phyloP scores from a whole-genome alignment of 2,329 filamentous ascomycete species.

The Chaetomium strumarium region DNA sequence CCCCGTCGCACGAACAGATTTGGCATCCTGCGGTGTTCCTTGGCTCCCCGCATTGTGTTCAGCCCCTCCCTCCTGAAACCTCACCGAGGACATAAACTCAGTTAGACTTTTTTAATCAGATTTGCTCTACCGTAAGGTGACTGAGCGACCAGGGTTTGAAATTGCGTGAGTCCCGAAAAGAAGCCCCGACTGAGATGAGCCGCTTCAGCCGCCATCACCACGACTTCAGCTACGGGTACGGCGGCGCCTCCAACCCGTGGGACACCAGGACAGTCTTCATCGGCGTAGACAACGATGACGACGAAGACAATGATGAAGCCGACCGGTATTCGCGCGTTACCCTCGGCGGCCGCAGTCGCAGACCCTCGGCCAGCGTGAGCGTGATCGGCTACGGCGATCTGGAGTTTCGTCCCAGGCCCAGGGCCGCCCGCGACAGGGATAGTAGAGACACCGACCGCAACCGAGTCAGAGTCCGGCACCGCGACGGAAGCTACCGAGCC shows the following conservation, averaged over 20 bases:
- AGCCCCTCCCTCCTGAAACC: too few species aligned
- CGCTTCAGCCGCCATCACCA: slow-evolving; percentile 8
- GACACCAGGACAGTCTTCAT: slow-evolving; percentile 5
- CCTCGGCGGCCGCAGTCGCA: neutral
- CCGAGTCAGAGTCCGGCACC: neutral
- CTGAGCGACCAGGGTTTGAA: too few species aligned
- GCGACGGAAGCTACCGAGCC: neutral
- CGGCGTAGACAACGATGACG: neutral
- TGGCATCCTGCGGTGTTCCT: too few species aligned
- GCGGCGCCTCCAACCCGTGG: neutral
- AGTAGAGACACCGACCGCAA: neutral
- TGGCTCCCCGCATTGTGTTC: too few species aligned
- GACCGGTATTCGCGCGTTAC: neutral
- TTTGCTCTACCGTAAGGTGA: too few species aligned
- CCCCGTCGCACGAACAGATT: too few species aligned
- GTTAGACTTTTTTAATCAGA: too few species aligned
- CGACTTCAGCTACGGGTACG: slow-evolving; percentile 9
- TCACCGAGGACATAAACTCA: neutral
- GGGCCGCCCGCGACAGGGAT: neutral
- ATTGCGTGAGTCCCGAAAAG: too few species aligned
- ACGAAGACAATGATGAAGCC: slow-evolving; percentile 1
- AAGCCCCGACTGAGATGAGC: neutral
- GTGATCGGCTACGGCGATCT: slow-evolving; percentile 7
- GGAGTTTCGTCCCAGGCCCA: neutral
- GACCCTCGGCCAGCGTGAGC: slow-evolving; percentile 3